Evolutionary conservation across 2,329 filamentous ascomycete species (phyloP).

Genomic region (Diplocarpon rosae): DNA sequence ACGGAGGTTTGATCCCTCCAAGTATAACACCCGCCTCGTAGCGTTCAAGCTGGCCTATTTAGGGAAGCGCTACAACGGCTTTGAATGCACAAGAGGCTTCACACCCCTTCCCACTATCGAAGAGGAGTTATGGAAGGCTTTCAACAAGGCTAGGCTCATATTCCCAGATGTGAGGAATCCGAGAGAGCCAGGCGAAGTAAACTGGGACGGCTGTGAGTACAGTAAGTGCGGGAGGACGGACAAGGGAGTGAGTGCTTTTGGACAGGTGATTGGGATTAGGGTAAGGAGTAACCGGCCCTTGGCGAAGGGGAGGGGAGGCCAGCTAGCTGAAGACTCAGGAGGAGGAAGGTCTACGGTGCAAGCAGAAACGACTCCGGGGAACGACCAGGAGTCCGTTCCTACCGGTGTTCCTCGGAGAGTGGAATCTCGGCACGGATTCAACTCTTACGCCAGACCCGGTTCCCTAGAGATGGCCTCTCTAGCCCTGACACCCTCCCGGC

Average conservation of each 20-base stretch:
- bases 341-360: background rate
- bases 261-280: conserved; percentile 78
- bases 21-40: conserved; percentile 73
- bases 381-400: background rate
- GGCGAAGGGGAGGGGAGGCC: conserved; percentile 24
- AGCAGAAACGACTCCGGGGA: background rate
- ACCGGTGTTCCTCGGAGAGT: background rate
- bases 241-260: conserved; percentile 88
- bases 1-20: conserved; percentile 55
- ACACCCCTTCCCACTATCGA: conserved; percentile 74
- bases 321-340: conserved; percentile 4
- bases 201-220: conserved; percentile 80
- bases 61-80: conserved; percentile 83
- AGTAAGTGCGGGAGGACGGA: conserved; percentile 94
- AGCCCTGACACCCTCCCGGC: conserved; percentile 18
- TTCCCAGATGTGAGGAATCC: conserved; percentile 44
- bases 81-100: conserved; percentile 66
- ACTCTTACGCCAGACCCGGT: conserved; percentile 20
- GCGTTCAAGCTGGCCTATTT: conserved; percentile 92
- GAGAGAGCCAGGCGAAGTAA: conserved; percentile 43
- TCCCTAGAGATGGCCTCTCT: conserved; percentile 21
- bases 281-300: conserved; percentile 70
- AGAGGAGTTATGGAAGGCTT: conserved; percentile 84
- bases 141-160: conserved; percentile 74
- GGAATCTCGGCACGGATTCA: conserved; percentile 4